These are phyloP conservation scores for Globisporangium nunn DNA, from an alignment of 352 stramenopile species.

Conservation along the genomic window DNA sequence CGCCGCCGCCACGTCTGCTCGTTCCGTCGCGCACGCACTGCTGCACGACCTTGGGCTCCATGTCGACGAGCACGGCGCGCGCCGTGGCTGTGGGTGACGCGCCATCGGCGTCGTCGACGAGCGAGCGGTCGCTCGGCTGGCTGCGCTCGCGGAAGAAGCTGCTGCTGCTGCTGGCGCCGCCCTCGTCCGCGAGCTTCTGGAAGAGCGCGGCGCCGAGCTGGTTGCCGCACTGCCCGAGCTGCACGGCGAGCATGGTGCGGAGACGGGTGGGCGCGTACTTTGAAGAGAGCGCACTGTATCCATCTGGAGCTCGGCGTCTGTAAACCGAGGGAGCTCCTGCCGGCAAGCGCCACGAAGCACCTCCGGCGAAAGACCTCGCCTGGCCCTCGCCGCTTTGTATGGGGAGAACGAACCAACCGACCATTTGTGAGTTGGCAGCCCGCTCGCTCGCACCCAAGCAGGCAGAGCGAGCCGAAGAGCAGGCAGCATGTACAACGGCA, in stretches of 20 bases:
- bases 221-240: constrained; percentile 78
- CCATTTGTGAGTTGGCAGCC: too few relatives aligned
- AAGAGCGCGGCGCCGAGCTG: constrained; percentile 60
- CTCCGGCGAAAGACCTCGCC: too few relatives aligned
- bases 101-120: not conserved
- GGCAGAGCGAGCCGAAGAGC: not conserved
- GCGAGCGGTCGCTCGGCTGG: constrained; percentile 7
- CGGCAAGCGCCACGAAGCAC: too few relatives aligned
- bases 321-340: too few relatives aligned
- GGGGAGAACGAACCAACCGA: too few relatives aligned
- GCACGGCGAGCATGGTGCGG: constrained; percentile 58
- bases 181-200: constrained; percentile 42
- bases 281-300: not conserved
- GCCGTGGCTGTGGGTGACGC: constrained; percentile 18
- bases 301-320: too few relatives aligned
- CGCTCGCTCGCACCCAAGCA: not conserved
- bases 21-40: constrained; percentile 23
- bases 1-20: not conserved
- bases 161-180: not conserved
- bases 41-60: constrained; percentile 76
- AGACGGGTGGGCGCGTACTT: not conserved
- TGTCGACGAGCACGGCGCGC: constrained; percentile 73
- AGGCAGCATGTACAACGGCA: constrained; percentile 83
- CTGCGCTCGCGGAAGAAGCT: constrained; percentile 19
- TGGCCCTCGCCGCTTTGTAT: too few relatives aligned